These are phyloP conservation scores for Aureobasidium sp. DNA, from an alignment of 2,329 filamentous ascomycete species.

Conservation along the genomic window DNA sequence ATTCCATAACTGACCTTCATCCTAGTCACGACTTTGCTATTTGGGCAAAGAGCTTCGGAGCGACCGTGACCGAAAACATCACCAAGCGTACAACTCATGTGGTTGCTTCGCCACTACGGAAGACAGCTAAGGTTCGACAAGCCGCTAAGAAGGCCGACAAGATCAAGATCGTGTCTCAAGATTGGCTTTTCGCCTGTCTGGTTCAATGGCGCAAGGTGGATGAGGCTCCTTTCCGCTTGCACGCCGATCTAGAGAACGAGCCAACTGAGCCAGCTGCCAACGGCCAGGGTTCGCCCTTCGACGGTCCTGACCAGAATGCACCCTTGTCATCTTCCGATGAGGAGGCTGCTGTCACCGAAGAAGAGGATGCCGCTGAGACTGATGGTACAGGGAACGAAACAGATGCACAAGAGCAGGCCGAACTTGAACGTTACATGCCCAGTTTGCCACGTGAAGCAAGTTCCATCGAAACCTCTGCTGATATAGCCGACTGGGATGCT, in stretches of 20 bases:
- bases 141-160: conserved; percentile 64
- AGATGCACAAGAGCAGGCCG: conserved; percentile 13
- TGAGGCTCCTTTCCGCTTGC: conserved; percentile 70
- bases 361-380: conserved; percentile 24
- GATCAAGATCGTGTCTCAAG: conserved; percentile 85
- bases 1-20: conserved; percentile 26
- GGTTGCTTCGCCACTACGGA: conserved; percentile 61
- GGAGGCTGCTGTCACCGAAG: conserved; percentile 35
- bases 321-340: conserved; percentile 43
- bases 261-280: conserved; percentile 55
- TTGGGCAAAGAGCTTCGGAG: conserved; percentile 82
- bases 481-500: conserved; percentile 49
- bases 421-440: conserved; percentile 43
- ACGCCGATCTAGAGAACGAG: conserved; percentile 37
- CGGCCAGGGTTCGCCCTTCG: conserved; percentile 27
- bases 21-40: conserved; percentile 70
- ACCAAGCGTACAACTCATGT: conserved; percentile 56
- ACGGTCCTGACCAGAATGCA: conserved; percentile 29
- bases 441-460: conserved; percentile 33
- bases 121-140: conserved; percentile 85
- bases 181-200: conserved; percentile 82
- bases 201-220: conserved; percentile 75
- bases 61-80: conserved; percentile 55
- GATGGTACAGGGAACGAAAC: conserved; percentile 20
- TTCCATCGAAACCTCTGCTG: conserved; percentile 29